Evolutionary conservation across 2,329 filamentous ascomycete genomes (phyloP), one percentile per base, ranked within the genome.

Genomic region (Penicillium sp.): DNA sequence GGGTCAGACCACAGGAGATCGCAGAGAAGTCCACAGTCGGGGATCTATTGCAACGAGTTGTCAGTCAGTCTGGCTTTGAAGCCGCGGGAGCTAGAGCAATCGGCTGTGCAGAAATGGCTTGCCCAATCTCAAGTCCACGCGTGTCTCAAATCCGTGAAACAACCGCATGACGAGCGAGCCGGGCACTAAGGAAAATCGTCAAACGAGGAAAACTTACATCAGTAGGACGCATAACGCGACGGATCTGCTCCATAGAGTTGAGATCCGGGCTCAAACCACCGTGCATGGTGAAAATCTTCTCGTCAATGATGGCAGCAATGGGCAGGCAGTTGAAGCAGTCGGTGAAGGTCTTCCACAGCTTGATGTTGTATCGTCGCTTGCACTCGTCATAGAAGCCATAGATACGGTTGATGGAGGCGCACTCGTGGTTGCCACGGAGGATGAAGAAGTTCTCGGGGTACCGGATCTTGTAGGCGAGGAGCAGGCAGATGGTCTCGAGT

Each of bases 271-370:
- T 97, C 73, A 99, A 82, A 74, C 95, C 95, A 75, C 95, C 95
- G 81, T 99, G 95, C 94, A 99, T 97, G 75, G 93, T 97, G 83
- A 99, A 98, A 76, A 99, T 99, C 89, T 98, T 99, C 84, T 97
- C 95, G 74, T 96, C 94, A 71, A 99, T 97, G 80, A 99, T 99
- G 68, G 95, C 94, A 59, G 94, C 95, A 77, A 99, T 98, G 50
- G 94, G 94, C 74, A 98, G 81, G 81, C 92, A 97, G 85, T 99
- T 99, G 87, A 99, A 99, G 85, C 93, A 97, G 78, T 99, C 94
- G 64, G 93, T 97, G 77, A 99, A 98, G 1, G 94, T 98, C 86
- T 99, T 99, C 94, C 94, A 98, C 62, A 98, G 85, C 86, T 98
- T 98, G 83, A 98, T 96, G 81, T 98, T 99, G 83, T 96, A 98